Base-by-base conservation (phyloP, 768 basidiomycete species). In the Vishniacozyma victoriae region DNA sequence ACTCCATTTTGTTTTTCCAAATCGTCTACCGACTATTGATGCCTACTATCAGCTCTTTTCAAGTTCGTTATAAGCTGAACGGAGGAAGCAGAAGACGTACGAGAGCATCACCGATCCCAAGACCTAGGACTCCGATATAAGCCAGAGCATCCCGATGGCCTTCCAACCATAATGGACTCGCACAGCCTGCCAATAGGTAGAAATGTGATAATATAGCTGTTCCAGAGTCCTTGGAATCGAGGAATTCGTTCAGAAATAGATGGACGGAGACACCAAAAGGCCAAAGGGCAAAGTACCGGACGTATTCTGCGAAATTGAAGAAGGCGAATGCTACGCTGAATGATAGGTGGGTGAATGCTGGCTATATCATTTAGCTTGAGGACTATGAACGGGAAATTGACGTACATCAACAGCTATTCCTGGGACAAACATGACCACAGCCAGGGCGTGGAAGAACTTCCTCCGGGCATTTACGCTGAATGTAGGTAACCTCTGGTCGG, bases 181-280 rank as follows among this genome's bases (percentile, higher is more conserved):
- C 92, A 71, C 93, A 96, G 2, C 95, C 95, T 0, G 89, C 92
- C 44, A 99, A 76, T 37, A 99, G 75, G 74, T 96, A 99, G 68
- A 99, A 99, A 73, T 99, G 95, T 63, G 90, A 92, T 58, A 99
- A 72, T 60, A 99, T 92, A 22, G 91, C 95, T 11, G 92, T 93
- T 3, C 95, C 95, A 41, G 83, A 79, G 72, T 99, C 95, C 74
- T 88, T 87, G 60, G 84, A 79, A 74, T 99, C 95, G 69, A 97
- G 76, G 67, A 99, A 99, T 70, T 99, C 95, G 74, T 86, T 87
- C 82, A 99, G 83, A 73, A 99, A 99, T 46, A 96, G 75, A 73
- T 99, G 95, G 16, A 99, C 82, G 11, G 82, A 76, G 9, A 87
- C 92, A 13, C 91, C 90, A 60, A 96, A 87, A 3, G 95, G 95